Conservation (phyloP, 495 filamentous ascomycete genomes). For the Aspergillus affinis region DNA sequence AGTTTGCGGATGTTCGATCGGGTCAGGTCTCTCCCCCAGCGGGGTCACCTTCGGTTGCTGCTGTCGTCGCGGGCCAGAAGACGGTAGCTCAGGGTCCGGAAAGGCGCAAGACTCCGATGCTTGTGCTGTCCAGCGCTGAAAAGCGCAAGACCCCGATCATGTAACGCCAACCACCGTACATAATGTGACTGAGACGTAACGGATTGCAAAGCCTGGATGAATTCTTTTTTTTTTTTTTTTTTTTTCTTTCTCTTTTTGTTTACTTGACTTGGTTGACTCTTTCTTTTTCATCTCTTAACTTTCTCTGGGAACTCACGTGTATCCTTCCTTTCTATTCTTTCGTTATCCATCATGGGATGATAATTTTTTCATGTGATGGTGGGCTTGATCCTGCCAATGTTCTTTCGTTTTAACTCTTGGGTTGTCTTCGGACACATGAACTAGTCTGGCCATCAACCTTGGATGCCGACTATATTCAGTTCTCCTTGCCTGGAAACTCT, state of each 20-base stretch:
- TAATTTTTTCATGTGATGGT: not conserved
- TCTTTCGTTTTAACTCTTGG: not conserved
- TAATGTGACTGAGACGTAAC: constrained; percentile 46
- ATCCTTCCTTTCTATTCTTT: constrained; percentile 3
- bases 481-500: not conserved
- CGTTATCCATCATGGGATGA: not conserved
- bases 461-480: not conserved
- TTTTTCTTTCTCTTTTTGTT: constrained; percentile 11
- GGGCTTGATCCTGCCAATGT: not conserved
- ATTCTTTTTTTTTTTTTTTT: constrained; percentile 15
- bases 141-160: constrained; percentile 80
- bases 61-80: constrained; percentile 49
- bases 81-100: constrained; percentile 50
- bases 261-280: constrained; percentile 7
- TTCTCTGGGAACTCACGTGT: not conserved
- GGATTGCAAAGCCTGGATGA: constrained; percentile 24
- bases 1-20: constrained; percentile 48
- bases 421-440: not conserved
- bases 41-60: constrained; percentile 44
- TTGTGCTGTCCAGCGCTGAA: constrained; percentile 84
- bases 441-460: not conserved
- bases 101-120: constrained; percentile 77
- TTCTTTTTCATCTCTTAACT: constrained; percentile 8
- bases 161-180: constrained; percentile 39
- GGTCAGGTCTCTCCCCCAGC: constrained; percentile 36